Conservation (phyloP, 208 protist genomes). For the Vickermania spadyakhi region DNA sequence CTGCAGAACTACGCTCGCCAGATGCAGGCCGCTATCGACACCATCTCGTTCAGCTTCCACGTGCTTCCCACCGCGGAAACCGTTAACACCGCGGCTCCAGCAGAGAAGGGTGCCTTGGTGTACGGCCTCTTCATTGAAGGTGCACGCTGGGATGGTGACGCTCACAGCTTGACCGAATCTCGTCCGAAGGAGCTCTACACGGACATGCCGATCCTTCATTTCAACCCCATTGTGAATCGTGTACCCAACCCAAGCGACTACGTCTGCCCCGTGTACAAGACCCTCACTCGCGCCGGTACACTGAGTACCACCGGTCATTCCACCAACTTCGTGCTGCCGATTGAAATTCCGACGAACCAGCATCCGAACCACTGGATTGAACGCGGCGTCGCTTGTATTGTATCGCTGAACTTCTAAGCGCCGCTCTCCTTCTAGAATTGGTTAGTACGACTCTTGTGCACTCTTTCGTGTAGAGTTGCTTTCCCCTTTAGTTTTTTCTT, state of each 20-base stretch:
- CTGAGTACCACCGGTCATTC: slow-evolving; percentile 98
- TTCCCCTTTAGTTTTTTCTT: no score
- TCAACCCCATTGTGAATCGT: slow-evolving; percentile 77
- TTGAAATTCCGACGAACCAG: slow-evolving; percentile 89
- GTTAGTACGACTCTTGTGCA: no score
- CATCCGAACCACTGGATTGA: slow-evolving; percentile 92
- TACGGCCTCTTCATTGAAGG: slow-evolving; percentile 96
- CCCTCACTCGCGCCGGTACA: slow-evolving; percentile 89
- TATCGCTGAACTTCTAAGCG: slow-evolving; percentile 83
- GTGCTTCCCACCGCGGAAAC: slow-evolving; percentile 26
- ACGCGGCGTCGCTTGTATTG: slow-evolving; percentile 86
- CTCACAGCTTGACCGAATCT: slow-evolving; percentile 85
- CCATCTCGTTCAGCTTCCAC: slow-evolving; percentile 91
- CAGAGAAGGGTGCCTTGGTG: slow-evolving; percentile 76
- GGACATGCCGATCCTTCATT: slow-evolving; percentile 89
- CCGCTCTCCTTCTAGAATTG: no score
- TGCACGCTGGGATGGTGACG: slow-evolving; percentile 87
- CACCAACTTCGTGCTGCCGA: slow-evolving; percentile 96
- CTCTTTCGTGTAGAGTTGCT: no score
- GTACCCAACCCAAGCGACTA: slow-evolving; percentile 61
- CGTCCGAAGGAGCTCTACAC: slow-evolving; percentile 93
- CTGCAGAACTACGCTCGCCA: slow-evolving; percentile 96
- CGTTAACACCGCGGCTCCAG: slow-evolving; percentile 6
- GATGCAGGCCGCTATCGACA: slow-evolving; percentile 93
- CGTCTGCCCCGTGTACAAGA: slow-evolving; percentile 97